Base-by-base conservation (phyloP, 106 monocot species). In the Apostasia ramifera region DNA sequence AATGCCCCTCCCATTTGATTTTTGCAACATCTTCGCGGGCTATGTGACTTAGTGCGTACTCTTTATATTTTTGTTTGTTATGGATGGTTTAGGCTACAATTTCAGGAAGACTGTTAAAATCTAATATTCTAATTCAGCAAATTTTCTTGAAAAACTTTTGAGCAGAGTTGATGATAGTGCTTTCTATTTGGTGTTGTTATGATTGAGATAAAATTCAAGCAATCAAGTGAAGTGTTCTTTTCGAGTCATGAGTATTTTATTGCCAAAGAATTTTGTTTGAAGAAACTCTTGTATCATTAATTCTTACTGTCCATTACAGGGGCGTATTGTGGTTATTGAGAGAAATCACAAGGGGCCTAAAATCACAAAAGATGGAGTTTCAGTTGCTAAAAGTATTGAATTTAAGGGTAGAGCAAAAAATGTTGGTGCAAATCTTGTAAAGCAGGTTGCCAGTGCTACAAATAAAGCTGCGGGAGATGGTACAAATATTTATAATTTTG, bases 331-430 rank as follows among this genome's bases (percentile, higher is more conserved):
- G 13, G 76, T 92, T 61, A 88, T 92, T 64, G 85, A 88, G 73
- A 82, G 66, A 70, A 79, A 66, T 26, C 68, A 44, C 14, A 76
- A 76, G 72, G 77, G 70, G 70, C 83, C 88, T 56, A 83, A 81
- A 77, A 71, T 92, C 41, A 92, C 92, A 46, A 92, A 92, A 79
- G 92, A 92, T 77, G 92, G 92, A 42, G 92, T 92, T 5, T 81
- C 88, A 7, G 88, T 92, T 80, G 92, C 92, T 43, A 85, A 83
- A 77, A 92, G 82, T 53, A 81, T 92, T 4, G 85, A 92, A 60
- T 88, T 92, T 61, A 77, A 79, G 71, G 88, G 88, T 6, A 88
- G 81, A 67, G 65, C 74, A 9, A 92, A 88, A 70, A 92, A 88
- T 81, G 64, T 88, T 55, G 90, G 90, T 55, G 86, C 86, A 44